Evolutionary conservation across 2,329 filamentous ascomycete species (phyloP).

Genomic region (Claviceps sp.): DNA sequence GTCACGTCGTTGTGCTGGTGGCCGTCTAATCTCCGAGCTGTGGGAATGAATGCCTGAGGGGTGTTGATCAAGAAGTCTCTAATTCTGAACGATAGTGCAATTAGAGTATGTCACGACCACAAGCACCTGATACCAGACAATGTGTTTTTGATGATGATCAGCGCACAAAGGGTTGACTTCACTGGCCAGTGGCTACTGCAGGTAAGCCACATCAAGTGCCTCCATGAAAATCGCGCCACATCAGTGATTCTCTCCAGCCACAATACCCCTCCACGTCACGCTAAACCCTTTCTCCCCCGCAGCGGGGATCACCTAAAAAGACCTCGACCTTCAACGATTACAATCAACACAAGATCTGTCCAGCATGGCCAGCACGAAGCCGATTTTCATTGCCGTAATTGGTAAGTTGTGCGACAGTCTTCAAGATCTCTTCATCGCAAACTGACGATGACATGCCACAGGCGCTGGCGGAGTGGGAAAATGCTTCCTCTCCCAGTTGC

Average conservation of each 20-base stretch:
- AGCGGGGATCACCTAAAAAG: slow-evolving; percentile 19
- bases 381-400: slow-evolving; percentile 40
- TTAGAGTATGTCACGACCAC: not conserved
- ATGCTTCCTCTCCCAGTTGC: slow-evolving; percentile 74
- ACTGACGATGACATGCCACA: slow-evolving; percentile 23
- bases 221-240: not conserved
- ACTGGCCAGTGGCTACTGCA: too few relatives aligned
- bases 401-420: slow-evolving; percentile 18
- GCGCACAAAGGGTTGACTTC: not conserved
- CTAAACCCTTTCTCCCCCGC: slow-evolving; percentile 15
- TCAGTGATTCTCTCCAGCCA: not conserved
- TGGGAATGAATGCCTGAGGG: not conserved
- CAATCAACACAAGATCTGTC: slow-evolving; percentile 4
- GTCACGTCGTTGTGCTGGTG: not conserved
- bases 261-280: slow-evolving; percentile 5
- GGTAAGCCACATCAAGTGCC: not conserved
- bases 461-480: slow-evolving; percentile 90
- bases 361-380: slow-evolving; percentile 31
- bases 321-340: slow-evolving; percentile 11
- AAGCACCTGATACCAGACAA: not conserved
- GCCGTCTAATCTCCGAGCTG: not conserved
- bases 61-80: not conserved
- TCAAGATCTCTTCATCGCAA: not conserved
- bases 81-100: not conserved
- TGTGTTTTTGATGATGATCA: not conserved